Conservation (phyloP, 2,329 filamentous ascomycete species). For the Cytospora piceicola region DNA sequence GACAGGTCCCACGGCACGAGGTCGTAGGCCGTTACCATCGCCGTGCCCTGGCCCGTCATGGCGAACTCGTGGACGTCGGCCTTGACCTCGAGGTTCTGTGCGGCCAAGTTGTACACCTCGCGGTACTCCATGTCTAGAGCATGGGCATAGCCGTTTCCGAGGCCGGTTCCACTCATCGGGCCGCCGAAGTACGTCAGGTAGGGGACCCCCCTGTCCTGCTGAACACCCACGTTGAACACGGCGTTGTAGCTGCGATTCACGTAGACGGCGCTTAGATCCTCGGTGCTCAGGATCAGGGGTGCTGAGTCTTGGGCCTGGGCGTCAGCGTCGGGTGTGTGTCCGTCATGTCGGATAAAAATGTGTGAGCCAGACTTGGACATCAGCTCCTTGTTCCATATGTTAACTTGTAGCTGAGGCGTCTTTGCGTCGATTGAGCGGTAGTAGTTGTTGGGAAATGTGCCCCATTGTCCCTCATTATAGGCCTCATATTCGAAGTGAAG, state of each 20-base stretch:
- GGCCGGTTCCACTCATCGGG: constrained; percentile 21
- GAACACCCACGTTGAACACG: constrained; percentile 38
- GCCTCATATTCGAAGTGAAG: constrained; percentile 34
- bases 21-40: constrained; percentile 44
- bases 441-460: constrained; percentile 39
- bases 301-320: constrained; percentile 34
- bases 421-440: constrained; percentile 41
- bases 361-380: constrained; percentile 38
- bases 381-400: constrained; percentile 36
- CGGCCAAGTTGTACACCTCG: constrained; percentile 23
- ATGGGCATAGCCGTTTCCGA: constrained; percentile 18
- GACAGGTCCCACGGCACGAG: constrained; percentile 33
- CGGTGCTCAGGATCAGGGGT: constrained; percentile 42
- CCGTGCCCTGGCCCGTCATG: constrained; percentile 45
- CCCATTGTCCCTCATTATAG: constrained; percentile 37
- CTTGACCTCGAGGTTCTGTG: constrained; percentile 9
- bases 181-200: constrained; percentile 35
- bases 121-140: constrained; percentile 23
- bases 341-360: constrained; percentile 40
- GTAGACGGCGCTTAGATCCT: constrained; percentile 45
- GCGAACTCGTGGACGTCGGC: constrained; percentile 43
- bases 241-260: constrained; percentile 41
- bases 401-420: constrained; percentile 43
- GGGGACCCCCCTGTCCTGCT: constrained; percentile 26
- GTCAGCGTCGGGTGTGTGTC: not conserved